Evolutionary conservation across 257 asterid genomes (phyloP), one percentile per base, ranked within the genome.

Genomic region (Fraxinus excelsior): DNA sequence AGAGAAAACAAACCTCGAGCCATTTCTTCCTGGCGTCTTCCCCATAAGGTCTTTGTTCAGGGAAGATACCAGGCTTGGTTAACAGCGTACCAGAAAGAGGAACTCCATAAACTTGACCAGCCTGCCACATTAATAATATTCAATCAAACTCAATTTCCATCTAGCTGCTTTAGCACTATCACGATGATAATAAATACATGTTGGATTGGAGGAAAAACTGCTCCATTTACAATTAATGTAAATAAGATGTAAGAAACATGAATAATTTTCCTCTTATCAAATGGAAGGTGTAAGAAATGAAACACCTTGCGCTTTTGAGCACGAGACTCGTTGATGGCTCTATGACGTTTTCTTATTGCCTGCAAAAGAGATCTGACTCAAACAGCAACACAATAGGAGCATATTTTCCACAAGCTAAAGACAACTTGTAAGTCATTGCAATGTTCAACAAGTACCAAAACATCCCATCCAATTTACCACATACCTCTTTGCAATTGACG

Each of bases 21-120:
- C 99, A 96, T 86, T 91, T 96, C 92, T 90, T 96, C 82, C 93
- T 88, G 85, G 82, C 86, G 79, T 96, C 99, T 81, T 96, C 99
- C 53, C 98, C 96, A 65, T 90, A 94, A 67, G 98, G 88, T 78
- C 94, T 92, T 89, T 88, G 97, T 73, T 96, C 99, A 37, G 99
- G 99, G 80, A 90, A 92, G 82, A 82, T 78, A 76, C 97, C 91
- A 81, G 96, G 80, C 81, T 92, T 94, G 75, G 88, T 83, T 86
- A 96, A 84, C 42, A 93, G 81, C 29, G 88, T 53, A 77, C 97
- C 97, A 79, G 97, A 89, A 82, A 96, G 97, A 70, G 98, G 93
- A 83, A 94, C 94, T 84, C 97, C 99, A 85, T 94, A 96, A 75
- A 96, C 96, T 83, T 96, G 99, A 58, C 99, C 99, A 13, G 97